A percentile compares a stretch with the other conserved stretches of the same genome.
These are phyloP conservation scores for Fusarium luffae DNA, from an alignment of 2,329 filamentous ascomycete genomes.

Conservation along the genomic window DNA sequence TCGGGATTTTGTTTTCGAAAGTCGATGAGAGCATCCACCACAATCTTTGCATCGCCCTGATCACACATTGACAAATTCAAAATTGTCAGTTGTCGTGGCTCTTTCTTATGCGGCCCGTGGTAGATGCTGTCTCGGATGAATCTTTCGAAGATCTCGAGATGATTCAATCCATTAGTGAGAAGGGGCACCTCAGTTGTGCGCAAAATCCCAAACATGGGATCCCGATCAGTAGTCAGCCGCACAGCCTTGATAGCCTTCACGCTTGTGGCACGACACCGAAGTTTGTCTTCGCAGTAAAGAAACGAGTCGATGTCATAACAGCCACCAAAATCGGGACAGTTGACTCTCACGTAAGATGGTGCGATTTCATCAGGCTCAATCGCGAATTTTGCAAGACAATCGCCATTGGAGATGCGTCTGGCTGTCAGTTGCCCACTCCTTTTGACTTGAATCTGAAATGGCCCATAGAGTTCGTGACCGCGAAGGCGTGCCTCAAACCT, in stretches of 20 bases:
- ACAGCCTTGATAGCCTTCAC: constrained; percentile 1
- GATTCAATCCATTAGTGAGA: neutral
- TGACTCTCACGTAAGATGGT: neutral
- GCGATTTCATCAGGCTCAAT: neutral
- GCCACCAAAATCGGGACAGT: neutral
- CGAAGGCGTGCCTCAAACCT: neutral
- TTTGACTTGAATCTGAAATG: neutral
- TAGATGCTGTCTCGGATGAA: neutral
- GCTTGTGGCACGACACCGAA: constrained; percentile 9
- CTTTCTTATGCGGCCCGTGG: fast-evolving
- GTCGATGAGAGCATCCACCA: neutral
- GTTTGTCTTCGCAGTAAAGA: constrained; percentile 4
- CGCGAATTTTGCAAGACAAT: fast-evolving
- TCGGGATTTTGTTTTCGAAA: neutral
- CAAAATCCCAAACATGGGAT: neutral
- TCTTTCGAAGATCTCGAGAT: neutral
- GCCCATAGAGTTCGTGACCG: neutral
- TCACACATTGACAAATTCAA: constrained; percentile 8
- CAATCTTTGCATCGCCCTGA: constrained; percentile 7
- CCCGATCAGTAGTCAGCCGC: neutral
- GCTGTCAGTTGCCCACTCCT: neutral
- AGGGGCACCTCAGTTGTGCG: neutral
- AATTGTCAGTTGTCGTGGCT: neutral
- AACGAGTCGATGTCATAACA: constrained; percentile 7
- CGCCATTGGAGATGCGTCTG: neutral